Evolutionary conservation across 1,139 yeast species (phyloP), one percentile per base, ranked within the genome.

Genomic region (Pichia sp.): DNA sequence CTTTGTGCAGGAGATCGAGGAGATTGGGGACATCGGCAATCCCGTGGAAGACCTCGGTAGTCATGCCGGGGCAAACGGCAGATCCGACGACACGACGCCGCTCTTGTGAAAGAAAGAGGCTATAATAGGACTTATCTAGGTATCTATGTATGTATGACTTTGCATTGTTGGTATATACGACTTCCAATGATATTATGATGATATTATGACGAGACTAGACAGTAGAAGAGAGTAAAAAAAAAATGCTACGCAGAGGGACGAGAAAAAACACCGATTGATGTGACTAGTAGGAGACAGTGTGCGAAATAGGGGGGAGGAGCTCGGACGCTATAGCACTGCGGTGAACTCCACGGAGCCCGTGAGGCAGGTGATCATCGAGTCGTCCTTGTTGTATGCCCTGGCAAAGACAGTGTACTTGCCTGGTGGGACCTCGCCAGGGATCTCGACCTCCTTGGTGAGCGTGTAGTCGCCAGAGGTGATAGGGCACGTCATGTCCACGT

Each of bases 361-460:
- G 63, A 93, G 75, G 69, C 99, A 93, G 34, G 96, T 83, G 60
- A 93, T 83, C 58, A 85, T 78, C 47, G 79, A 83, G 62, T 87
- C 96, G 52, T 87, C 89, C 48, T 73, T 80, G 44, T 96, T 89
- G 72, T 79, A 93, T 4, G 98, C 99, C 64, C 93, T 81, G 19
- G 97, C 98, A 55, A 77, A 74, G 47, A 91, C 96, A 43, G 79
- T 72, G 72, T 93, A 93, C 67, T 80, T 85, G 44, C 98, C 99
- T 28, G 98, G 96, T 54, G 99, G 98, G 25, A 91, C 96, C 69
- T 89, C 95, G n/a, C 76, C 74, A 19, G 99, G 99, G 57, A 93
- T 80, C 61, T 83, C 91, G 34, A 93, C 95, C 45, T 74, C 70
- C 70, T 90, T 89, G 37, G 76, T 70, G 55, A 93, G 72, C 49